Evolutionary conservation across 177 flowering plant genomes (phyloP).

Genomic region (Vitis hybrid): DNA sequence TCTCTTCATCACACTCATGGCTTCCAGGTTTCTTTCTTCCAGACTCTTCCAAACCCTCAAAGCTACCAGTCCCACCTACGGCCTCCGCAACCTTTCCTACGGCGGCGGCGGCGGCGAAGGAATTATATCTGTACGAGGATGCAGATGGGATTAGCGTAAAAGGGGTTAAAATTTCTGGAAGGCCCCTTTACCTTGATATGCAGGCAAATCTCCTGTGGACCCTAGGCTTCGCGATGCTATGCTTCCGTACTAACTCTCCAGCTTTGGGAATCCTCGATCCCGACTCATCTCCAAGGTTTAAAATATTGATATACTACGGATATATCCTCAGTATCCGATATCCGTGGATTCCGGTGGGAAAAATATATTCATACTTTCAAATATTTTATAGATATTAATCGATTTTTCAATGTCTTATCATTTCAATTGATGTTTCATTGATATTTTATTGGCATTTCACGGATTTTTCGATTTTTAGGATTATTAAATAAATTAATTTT

Average conservation of each 20-base stretch:
- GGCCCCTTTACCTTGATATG: constrained; percentile 92
- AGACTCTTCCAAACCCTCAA: constrained; percentile 32
- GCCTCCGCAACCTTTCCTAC: constrained; percentile 23
- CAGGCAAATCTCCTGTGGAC: constrained; percentile 93
- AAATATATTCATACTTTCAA: too few relatives aligned
- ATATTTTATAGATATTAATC: too few relatives aligned
- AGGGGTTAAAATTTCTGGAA: constrained; percentile 76
- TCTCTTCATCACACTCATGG: constrained; percentile 17
- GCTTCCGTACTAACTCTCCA: constrained; percentile 79
- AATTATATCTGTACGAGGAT: constrained; percentile 3
- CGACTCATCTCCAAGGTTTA: constrained; percentile 81
- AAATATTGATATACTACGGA: too few relatives aligned
- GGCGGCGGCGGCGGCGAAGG: constrained; percentile 8
- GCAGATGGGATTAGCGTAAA: constrained; percentile 47
- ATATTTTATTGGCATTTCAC: too few relatives aligned
- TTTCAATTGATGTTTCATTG: too few relatives aligned
- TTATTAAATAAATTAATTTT: too few relatives aligned
- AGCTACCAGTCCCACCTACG: constrained; percentile 5
- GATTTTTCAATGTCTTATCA: too few relatives aligned
- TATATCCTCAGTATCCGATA: too few relatives aligned
- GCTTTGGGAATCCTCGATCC: constrained; percentile 89
- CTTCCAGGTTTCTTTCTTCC: constrained; percentile 41
- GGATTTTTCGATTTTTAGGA: too few relatives aligned
- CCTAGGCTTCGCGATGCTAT: constrained; percentile 88
- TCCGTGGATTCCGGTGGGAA: too few relatives aligned